Base-by-base conservation (phyloP, 2,329 filamentous ascomycete genomes). In the Diaporthe destruens region DNA sequence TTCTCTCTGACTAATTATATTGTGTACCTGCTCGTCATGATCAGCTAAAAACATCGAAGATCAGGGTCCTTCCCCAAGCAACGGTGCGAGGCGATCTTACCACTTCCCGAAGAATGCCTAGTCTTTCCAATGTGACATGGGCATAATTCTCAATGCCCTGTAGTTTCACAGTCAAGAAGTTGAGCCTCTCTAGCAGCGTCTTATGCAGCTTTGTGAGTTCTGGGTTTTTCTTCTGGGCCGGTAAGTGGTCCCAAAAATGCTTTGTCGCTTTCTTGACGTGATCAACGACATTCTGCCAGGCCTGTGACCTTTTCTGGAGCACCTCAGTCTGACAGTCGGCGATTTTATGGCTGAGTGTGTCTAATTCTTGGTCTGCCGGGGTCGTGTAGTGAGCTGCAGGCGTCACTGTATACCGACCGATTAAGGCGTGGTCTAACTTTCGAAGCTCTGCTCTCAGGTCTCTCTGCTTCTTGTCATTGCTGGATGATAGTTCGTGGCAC, bases 61-160 rank as follows among this genome's bases (percentile, higher is more conserved):
- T 4, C 47, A 25, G 7, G 7, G 5, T 23, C 3, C n/a, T 51
- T 51, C 2, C 8, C 11, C 7, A 18, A 2, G 25, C 2, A 25
- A 23, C n/a, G 12, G 3, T n/a, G 8, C 23, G 2, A 18, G 39
- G 9, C 0, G 11, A 8, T 75, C 80, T 72, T 73, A 82, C 81
- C 54, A 80, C 79, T 51, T 78, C 78, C 49, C 80, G 74, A 70
- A 82, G 80, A 14, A 80, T 78, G 20, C 79, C 78, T 2, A 83
- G 74, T 39, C 82, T 72, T 56, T 81, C 78, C 25, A 82, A 65
- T 0, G 81, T 80, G 0, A 81, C 80, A 67, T 81, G 77, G 0
- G 79, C 77, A 72, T 82, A 83, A 42, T 75, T 80, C 12, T 82
- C 81, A 9, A 82, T 76, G 6, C 80, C 80, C n/a, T 81, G 78